Evolutionary conservation across 768 basidiomycete species (phyloP).

Genomic region (Gautieria morchelliformis): DNA sequence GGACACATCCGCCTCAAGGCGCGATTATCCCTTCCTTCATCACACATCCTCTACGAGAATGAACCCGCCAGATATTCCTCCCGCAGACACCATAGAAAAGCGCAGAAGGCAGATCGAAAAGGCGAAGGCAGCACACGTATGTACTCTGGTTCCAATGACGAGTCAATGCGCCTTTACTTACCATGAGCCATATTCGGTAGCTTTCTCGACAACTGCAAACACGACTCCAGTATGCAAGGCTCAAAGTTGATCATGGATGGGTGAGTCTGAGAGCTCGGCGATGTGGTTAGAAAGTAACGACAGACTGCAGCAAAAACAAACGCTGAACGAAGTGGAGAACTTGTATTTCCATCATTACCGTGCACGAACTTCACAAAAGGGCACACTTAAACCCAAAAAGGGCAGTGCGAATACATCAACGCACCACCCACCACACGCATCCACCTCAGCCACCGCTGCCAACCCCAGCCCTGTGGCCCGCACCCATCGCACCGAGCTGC

Average conservation of each 20-base stretch:
- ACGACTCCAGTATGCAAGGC: slow-evolving; percentile 64
- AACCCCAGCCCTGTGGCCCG: neutral
- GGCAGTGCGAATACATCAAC: neutral
- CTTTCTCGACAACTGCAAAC: slow-evolving; percentile 63
- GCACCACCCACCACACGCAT: slow-evolving; percentile 15
- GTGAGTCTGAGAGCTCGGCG: slow-evolving; percentile 29
- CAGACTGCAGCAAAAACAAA: slow-evolving; percentile 56
- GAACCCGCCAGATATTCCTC: neutral
- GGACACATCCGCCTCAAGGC: neutral
- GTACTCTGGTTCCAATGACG: neutral
- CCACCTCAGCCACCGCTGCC: neutral
- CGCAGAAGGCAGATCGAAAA: slow-evolving; percentile 9
- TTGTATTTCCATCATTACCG: slow-evolving; percentile 72
- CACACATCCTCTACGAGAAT: neutral
- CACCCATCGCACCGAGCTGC: too few species aligned
- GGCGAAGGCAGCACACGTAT: slow-evolving; percentile 6
- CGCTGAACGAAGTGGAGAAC: slow-evolving; percentile 73
- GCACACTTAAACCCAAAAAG: slow-evolving; percentile 18
- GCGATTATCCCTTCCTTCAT: neutral
- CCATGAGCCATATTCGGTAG: slow-evolving; percentile 24
- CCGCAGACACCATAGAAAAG: neutral
- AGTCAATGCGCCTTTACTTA: neutral
- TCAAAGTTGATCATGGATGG: slow-evolving; percentile 80
- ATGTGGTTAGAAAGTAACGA: neutral
- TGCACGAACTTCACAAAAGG: slow-evolving; percentile 17